Evolutionary conservation across 2,329 filamentous ascomycete genomes (phyloP).

Genomic region (Trichoderma atrobrunneum): DNA sequence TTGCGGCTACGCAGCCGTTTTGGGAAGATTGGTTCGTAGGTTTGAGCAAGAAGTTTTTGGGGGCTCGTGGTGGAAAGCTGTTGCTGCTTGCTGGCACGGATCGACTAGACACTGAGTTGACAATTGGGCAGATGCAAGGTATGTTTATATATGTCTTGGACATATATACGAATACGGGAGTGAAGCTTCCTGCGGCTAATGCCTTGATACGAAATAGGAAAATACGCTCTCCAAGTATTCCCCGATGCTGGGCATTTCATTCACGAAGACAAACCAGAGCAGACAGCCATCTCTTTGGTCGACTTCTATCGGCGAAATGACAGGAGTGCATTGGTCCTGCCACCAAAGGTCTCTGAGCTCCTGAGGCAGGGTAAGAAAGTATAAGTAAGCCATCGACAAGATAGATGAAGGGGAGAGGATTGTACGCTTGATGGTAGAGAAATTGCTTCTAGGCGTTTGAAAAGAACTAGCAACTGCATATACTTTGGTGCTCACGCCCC

Average conservation of each 20-base stretch:
- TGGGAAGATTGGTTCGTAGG: slow-evolving; percentile 95
- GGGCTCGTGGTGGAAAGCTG: slow-evolving; percentile 77
- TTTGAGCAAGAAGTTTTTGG: slow-evolving; percentile 82
- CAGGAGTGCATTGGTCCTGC: slow-evolving; percentile 76
- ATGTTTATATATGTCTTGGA: slow-evolving; percentile 24
- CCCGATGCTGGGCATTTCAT: slow-evolving; percentile 95
- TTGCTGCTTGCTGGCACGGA: slow-evolving; percentile 86
- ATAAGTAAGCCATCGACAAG: slow-evolving; percentile 29
- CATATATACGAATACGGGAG: not conserved
- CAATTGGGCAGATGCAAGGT: slow-evolving; percentile 97
- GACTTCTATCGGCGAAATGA: slow-evolving; percentile 95
- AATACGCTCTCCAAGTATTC: slow-evolving; percentile 93
- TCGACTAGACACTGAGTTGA: slow-evolving; percentile 83
- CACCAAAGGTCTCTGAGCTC: slow-evolving; percentile 84
- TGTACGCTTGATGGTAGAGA: not conserved
- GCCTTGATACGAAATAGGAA: slow-evolving; percentile 50
- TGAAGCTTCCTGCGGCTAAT: not conserved
- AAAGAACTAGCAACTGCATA: not conserved
- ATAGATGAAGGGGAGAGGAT: not conserved
- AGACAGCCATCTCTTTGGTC: slow-evolving; percentile 77
- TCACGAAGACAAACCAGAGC: slow-evolving; percentile 90
- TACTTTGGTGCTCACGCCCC: not conserved
- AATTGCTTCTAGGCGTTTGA: not conserved
- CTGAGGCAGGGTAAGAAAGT: slow-evolving; percentile 61
- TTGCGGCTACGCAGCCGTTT: slow-evolving; percentile 79